Conservation (phyloP, 2,329 filamentous ascomycete species). For the Sclerotinia trifoliorum region DNA sequence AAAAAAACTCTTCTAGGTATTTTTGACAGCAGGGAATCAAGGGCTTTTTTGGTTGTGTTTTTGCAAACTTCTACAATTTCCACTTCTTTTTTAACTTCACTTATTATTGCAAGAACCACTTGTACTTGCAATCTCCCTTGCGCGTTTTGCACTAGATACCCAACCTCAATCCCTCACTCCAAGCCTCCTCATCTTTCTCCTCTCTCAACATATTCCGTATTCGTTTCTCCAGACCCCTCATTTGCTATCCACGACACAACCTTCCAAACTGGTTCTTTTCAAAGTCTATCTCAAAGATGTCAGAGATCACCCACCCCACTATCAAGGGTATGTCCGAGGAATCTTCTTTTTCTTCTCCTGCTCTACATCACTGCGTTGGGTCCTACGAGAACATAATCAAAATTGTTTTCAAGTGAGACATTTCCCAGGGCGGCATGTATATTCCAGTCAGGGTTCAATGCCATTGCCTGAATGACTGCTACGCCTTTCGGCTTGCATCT, state of each 20-base stretch:
- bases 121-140: neutral
- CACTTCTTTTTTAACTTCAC: neutral
- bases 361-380: neutral
- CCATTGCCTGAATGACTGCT: neutral
- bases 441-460: neutral
- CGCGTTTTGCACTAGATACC: neutral
- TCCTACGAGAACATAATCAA: neutral
- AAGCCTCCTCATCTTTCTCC: neutral
- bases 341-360: neutral
- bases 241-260: neutral
- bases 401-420: constrained; percentile 17
- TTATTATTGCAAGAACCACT: neutral
- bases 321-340: constrained; percentile 52
- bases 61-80: neutral
- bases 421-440: neutral
- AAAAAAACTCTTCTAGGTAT: constrained; percentile 1
- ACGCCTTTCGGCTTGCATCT: constrained; percentile 11
- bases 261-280: constrained; percentile 1
- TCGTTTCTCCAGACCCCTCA: constrained; percentile 3
- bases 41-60: neutral
- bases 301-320: constrained; percentile 56
- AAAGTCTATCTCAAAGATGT: constrained; percentile 42
- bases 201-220: constrained; percentile 4
- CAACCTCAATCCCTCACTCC: neutral
- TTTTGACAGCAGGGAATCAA: neutral